Evolutionary conservation across 352 stramenopile genomes (phyloP).

Genomic region (Phytophthora fragariaefolia): DNA sequence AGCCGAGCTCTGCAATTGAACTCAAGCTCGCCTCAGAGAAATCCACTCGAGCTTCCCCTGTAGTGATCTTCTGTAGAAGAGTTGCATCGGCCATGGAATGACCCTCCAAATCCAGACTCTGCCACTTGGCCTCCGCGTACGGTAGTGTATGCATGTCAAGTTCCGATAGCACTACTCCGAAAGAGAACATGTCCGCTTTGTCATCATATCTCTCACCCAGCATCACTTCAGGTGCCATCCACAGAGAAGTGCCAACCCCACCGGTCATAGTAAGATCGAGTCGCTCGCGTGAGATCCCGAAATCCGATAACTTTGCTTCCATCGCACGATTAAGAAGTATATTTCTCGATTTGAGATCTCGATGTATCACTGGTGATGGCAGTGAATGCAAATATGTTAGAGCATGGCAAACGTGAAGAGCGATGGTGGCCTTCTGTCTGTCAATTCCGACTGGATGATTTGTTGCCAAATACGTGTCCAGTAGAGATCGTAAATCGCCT

Average conservation of each 20-base stretch:
- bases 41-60: conserved; percentile 20
- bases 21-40: conserved; percentile 19
- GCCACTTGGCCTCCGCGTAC: conserved; percentile 46
- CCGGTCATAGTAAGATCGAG: conserved; percentile 39
- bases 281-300: conserved; percentile 58
- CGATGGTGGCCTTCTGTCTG: conserved; percentile 35
- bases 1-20: conserved; percentile 9
- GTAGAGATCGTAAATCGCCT: conserved; percentile 44
- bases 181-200: conserved; percentile 22
- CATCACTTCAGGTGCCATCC: conserved; percentile 21
- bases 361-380: conserved; percentile 27
- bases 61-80: conserved; percentile 25
- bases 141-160: conserved; percentile 53
- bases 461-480: conserved; percentile 19
- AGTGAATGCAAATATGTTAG: conserved; percentile 34
- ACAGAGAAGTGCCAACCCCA: conserved; percentile 12
- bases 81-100: conserved; percentile 14
- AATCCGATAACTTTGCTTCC: conserved; percentile 72
- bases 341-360: conserved; percentile 45
- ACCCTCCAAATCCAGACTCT: conserved; percentile 2
- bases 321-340: conserved; percentile 39
- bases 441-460: conserved; percentile 27
- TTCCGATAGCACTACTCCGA: conserved; percentile 44
- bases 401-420: conserved; percentile 34
- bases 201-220: conserved; percentile 10